A percentile compares a stretch with the other conserved stretches of the same genome.
phyloP scores from a whole-genome alignment of 2,329 filamentous ascomycete genomes.

The Nigrograna mackinnonii region DNA sequence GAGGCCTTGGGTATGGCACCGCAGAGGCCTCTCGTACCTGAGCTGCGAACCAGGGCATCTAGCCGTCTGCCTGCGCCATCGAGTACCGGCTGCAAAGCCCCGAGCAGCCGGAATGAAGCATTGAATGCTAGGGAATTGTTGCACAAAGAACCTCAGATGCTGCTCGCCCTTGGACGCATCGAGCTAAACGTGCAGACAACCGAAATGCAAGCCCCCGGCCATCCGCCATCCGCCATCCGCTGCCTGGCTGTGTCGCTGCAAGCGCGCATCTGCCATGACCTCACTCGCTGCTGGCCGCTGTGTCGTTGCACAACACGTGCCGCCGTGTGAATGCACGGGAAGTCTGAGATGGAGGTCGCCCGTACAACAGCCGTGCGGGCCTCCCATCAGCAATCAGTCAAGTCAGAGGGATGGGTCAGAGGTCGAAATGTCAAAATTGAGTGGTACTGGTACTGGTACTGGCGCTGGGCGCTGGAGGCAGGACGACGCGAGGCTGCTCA shows the following conservation, averaged over 20 bases:
- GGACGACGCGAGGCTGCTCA: constrained; percentile 1
- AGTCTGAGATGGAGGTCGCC: neutral
- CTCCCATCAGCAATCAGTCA: too few species aligned
- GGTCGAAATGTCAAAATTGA: constrained; percentile 7
- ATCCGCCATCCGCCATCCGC: constrained; percentile 10
- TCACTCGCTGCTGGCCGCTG: constrained; percentile 6
- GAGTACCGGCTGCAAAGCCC: constrained; percentile 13
- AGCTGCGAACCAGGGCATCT: constrained; percentile 11
- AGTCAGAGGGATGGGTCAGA: too few species aligned
- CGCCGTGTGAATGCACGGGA: constrained; percentile 6
- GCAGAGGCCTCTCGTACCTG: constrained; percentile 5
- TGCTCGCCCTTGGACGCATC: constrained; percentile 25
- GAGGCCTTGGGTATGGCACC: neutral
- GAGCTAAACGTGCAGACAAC: constrained; percentile 34
- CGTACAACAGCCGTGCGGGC: constrained; percentile 7
- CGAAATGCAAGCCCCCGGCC: constrained; percentile 20
- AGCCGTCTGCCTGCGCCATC: constrained; percentile 13
- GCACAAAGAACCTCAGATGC: constrained; percentile 24
- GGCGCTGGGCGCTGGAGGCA: constrained; percentile 9
- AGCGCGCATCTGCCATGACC: constrained; percentile 10
- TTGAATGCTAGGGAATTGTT: constrained; percentile 24
- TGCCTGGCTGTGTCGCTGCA: neutral
- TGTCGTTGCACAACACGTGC: constrained; percentile 27
- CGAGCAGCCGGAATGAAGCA: constrained; percentile 25
- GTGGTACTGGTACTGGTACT: constrained; percentile 3